These are phyloP conservation scores for Clarireedia sp. DNA, from an alignment of 2,329 filamentous ascomycete genomes.

Conservation along the genomic window DNA sequence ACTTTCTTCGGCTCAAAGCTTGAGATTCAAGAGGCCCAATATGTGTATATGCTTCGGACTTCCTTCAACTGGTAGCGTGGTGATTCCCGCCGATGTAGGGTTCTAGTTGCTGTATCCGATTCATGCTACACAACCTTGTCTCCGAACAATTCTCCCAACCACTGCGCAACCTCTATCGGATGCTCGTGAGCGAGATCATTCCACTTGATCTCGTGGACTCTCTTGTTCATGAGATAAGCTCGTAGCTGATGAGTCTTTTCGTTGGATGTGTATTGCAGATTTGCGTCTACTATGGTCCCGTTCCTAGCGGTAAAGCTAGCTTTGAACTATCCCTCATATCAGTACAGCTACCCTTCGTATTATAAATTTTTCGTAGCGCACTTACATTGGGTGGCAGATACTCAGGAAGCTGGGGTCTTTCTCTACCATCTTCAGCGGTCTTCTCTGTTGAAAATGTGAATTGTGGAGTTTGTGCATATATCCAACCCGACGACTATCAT, in stretches of 20 bases:
- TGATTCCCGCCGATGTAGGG: too few species aligned
- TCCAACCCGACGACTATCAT: constrained; percentile 59
- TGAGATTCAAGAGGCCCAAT: too few species aligned
- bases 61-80: too few species aligned
- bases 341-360: neutral
- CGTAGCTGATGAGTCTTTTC: neutral
- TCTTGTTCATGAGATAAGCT: constrained; percentile 1
- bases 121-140: neutral
- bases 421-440: neutral
- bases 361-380: neutral
- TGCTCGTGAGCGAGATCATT: neutral
- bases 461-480: constrained; percentile 76
- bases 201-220: constrained; percentile 44
- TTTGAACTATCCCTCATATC: constrained; percentile 10
- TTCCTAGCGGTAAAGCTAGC: constrained; percentile 19
- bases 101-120: too few species aligned
- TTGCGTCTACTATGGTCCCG: constrained; percentile 19
- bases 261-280: constrained; percentile 1
- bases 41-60: too few species aligned
- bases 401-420: neutral
- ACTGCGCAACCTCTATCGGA: neutral
- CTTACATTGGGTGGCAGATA: constrained; percentile 7
- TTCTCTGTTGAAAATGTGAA: constrained; percentile 62
- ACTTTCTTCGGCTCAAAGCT: too few species aligned
- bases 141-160: neutral